Percentiles rank a stretch among this genome's conserved stretches.
Evolutionary conservation across 495 filamentous ascomycete species (phyloP).

Genomic region (Aspergillus indologenus): DNA sequence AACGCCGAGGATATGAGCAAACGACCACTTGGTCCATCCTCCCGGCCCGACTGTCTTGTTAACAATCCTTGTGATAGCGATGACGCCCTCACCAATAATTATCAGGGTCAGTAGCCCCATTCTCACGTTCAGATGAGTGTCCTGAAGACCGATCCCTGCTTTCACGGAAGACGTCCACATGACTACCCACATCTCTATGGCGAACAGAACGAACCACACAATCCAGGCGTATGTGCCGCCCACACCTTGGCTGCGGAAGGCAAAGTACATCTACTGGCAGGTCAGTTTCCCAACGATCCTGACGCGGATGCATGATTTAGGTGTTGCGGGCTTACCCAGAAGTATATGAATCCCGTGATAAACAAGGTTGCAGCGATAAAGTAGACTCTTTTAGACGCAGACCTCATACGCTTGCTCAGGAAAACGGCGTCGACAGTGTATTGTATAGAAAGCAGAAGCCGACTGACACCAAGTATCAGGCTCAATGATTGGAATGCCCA

Average conservation of each 20-base stretch:
- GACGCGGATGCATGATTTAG: not conserved
- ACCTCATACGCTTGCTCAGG: conserved; percentile 37
- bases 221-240: conserved; percentile 44
- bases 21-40: conserved; percentile 48
- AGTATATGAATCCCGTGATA: conserved; percentile 43
- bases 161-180: conserved; percentile 54
- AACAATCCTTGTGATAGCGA: conserved; percentile 51
- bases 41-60: conserved; percentile 54
- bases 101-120: conserved; percentile 67
- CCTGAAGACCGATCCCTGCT: conserved; percentile 58
- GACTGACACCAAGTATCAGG: conserved; percentile 57
- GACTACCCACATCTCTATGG: conserved; percentile 52
- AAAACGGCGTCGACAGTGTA: conserved; percentile 51
- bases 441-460: conserved; percentile 55
- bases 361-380: conserved; percentile 44
- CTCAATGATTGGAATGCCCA: conserved; percentile 47
- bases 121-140: conserved; percentile 62
- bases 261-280: conserved; percentile 34
- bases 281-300: conserved; percentile 3
- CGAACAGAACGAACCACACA: conserved; percentile 58
- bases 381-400: conserved; percentile 30
- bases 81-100: conserved; percentile 66
- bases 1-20: conserved; percentile 49
- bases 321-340: conserved; percentile 40
- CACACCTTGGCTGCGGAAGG: conserved; percentile 28